These are phyloP conservation scores for Omphalea diandra DNA, from an alignment of 441 rosid species.

Conservation along the genomic window DNA sequence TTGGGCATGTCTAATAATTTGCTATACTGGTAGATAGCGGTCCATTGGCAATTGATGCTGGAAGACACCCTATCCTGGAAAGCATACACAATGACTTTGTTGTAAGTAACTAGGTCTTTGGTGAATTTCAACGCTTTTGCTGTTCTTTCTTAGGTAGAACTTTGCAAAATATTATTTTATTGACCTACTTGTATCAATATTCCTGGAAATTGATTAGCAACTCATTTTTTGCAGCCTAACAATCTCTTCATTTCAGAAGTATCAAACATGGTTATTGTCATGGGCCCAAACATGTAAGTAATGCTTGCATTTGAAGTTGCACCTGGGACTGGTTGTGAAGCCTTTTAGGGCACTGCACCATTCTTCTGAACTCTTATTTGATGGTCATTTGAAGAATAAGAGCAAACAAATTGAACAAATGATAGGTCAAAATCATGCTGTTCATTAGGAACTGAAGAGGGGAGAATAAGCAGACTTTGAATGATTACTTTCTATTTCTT, in stretches of 20 bases:
- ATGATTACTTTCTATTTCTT: too few species aligned
- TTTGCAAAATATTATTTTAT: slow-evolving; percentile 5
- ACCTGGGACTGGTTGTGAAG: slow-evolving; percentile 9
- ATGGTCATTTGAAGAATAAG: background rate
- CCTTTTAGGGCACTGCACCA: slow-evolving; percentile 6
- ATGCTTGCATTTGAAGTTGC: slow-evolving; percentile 22
- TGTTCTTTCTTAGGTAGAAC: slow-evolving; percentile 10
- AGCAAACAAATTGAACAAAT: too few species aligned
- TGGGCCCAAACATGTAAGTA: slow-evolving; percentile 96
- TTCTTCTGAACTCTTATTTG: background rate
- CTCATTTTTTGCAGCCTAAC: slow-evolving; percentile 72
- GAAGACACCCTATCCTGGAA: slow-evolving; percentile 96
- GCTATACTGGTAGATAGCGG: slow-evolving; percentile 58
- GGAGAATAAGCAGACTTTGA: too few species aligned
- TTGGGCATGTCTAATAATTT: slow-evolving; percentile 22
- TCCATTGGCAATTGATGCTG: slow-evolving; percentile 95
- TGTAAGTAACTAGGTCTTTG: slow-evolving; percentile 41
- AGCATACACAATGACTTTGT: slow-evolving; percentile 83
- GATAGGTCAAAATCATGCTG: too few species aligned
- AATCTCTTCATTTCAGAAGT: slow-evolving; percentile 93
- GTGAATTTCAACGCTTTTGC: slow-evolving; percentile 11
- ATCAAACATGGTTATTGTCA: slow-evolving; percentile 86
- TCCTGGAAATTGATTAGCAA: slow-evolving; percentile 19
- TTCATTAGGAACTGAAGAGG: too few species aligned
- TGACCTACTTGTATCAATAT: slow-evolving; percentile 13